Conservation (phyloP, 257 asterid genomes). For the Gentiana straminea region DNA sequence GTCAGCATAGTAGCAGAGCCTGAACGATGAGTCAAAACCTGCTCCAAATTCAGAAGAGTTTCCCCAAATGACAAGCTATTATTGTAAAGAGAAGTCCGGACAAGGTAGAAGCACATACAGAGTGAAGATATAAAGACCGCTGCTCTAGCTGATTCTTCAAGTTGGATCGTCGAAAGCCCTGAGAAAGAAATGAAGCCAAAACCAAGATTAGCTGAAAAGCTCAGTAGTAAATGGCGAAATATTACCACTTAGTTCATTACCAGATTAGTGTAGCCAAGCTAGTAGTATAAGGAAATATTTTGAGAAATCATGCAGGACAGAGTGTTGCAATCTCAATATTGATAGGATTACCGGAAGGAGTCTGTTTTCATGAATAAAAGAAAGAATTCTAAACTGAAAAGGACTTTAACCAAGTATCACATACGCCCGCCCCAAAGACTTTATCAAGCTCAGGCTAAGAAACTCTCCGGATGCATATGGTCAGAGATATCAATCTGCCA, state of each 20-base stretch:
- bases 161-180: slow-evolving; percentile 64
- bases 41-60: slow-evolving; percentile 14
- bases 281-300: not conserved
- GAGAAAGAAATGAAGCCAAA: slow-evolving; percentile 18
- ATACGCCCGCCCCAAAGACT: no score
- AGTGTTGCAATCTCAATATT: not conserved
- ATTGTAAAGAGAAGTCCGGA: not conserved
- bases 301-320: not conserved
- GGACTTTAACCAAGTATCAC: no score
- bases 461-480: no score
- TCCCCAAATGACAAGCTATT: no score
- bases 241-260: not conserved
- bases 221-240: no score
- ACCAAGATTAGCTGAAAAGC: not conserved
- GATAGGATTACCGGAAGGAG: no score
- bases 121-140: slow-evolving; percentile 71
- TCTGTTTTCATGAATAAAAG: no score
- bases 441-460: no score
- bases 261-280: not conserved
- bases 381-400: no score
- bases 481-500: no score
- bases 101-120: slow-evolving; percentile 35
- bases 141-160: slow-evolving; percentile 49
- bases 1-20: slow-evolving; percentile 76
- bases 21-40: slow-evolving; percentile 77